phyloP scores from a whole-genome alignment of 176 grass and related monocot species.

The Zoysia pacifica region DNA sequence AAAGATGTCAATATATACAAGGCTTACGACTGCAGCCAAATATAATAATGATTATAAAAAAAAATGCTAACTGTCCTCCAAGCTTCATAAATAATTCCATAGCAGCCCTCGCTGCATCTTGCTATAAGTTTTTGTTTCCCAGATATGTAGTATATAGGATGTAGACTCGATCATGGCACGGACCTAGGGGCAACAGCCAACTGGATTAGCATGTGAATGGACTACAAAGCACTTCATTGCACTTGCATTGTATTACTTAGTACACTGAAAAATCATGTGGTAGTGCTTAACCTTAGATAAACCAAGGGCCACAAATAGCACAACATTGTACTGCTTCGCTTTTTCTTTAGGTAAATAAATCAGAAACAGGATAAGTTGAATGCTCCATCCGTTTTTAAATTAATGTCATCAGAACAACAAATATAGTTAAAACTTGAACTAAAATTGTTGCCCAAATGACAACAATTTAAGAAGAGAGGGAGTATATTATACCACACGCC shows the following conservation, averaged over 20 bases:
- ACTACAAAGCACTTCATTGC: background rate
- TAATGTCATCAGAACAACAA: too few species aligned
- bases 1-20: conserved; percentile 4
- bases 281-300: conserved; percentile 18
- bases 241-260: background rate
- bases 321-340: background rate
- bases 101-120: background rate
- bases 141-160: background rate
- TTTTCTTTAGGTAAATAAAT: conserved; percentile 17
- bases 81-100: conserved; percentile 16
- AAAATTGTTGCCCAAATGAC: too few species aligned
- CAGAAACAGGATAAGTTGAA: background rate
- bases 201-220: conserved; percentile 28
- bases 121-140: background rate
- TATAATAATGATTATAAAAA: background rate
- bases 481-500: background rate
- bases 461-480: too few species aligned
- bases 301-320: background rate
- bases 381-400: too few species aligned
- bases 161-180: background rate
- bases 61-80: background rate
- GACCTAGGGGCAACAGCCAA: conserved; percentile 7
- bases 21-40: conserved; percentile 17
- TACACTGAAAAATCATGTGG: background rate
- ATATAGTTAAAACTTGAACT: too few species aligned